Evolutionary conservation across 345 rosid species (phyloP).

Genomic region (Populus nigra): DNA sequence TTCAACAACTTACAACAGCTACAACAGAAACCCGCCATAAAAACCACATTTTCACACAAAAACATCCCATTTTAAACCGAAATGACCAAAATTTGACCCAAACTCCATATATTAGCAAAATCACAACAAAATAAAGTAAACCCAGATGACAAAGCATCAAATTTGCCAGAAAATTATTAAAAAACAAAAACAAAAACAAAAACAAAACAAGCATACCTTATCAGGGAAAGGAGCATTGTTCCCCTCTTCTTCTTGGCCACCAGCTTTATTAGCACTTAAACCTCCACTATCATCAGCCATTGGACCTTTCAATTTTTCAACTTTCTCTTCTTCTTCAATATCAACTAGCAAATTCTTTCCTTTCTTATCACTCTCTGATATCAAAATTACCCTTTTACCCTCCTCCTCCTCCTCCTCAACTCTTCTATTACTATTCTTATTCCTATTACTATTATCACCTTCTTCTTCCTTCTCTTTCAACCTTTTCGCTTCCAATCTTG

Average conservation of each 20-base stretch:
- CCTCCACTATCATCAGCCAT: constrained; percentile 35
- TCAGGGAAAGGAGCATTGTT: constrained; percentile 33
- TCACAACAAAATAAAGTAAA: background rate
- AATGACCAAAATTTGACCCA: background rate
- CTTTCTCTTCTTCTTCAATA: background rate
- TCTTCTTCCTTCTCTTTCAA: constrained; percentile 37
- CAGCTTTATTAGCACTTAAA: constrained; percentile 31
- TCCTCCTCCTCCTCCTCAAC: constrained; percentile 5
- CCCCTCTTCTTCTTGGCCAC: constrained; percentile 30
- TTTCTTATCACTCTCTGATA: constrained; percentile 4
- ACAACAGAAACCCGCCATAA: background rate
- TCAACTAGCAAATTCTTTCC: constrained; percentile 6
- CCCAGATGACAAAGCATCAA: background rate
- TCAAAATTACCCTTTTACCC: background rate
- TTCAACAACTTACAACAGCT: background rate
- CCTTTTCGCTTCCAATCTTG: constrained; percentile 49
- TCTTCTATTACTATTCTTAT: background rate
- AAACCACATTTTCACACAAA: background rate
- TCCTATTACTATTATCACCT: constrained; percentile 23
- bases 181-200: background rate
- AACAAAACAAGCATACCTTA: constrained; percentile 13
- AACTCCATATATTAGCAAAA: background rate
- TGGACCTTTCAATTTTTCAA: background rate
- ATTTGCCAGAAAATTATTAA: background rate
- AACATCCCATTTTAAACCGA: background rate